phyloP scores from a whole-genome alignment of 192 early-diverging fungal species.

The Phlyctochytrium bullatum region DNA sequence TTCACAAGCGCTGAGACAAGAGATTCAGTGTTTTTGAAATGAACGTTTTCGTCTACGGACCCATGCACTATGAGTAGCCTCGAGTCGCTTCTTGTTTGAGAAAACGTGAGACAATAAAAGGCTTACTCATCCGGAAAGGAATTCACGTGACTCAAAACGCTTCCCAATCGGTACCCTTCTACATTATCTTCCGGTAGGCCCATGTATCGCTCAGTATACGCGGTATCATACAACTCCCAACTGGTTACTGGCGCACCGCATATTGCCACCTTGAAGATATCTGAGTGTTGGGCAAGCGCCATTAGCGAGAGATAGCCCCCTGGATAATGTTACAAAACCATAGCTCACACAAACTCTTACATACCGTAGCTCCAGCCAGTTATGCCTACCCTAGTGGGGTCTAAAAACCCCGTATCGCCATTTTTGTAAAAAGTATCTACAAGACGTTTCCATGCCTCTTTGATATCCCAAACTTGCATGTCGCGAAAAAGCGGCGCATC shows the following conservation, averaged over 20 bases:
- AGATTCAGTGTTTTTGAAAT: slow-evolving; percentile 60
- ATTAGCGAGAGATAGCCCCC: slow-evolving; percentile 69
- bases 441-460: slow-evolving; percentile 17
- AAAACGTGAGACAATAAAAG: neutral
- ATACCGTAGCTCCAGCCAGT: slow-evolving; percentile 71
- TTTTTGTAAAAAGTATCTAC: slow-evolving; percentile 29
- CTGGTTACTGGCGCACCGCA: slow-evolving; percentile 69
- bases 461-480: neutral
- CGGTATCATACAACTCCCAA: slow-evolving; percentile 73
- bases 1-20: slow-evolving; percentile 54
- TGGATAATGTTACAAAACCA: neutral
- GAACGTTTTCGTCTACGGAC: slow-evolving; percentile 76
- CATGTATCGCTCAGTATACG: slow-evolving; percentile 74
- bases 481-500: neutral
- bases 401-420: slow-evolving; percentile 34
- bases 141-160: slow-evolving; percentile 47
- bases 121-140: slow-evolving; percentile 60
- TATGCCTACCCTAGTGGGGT: slow-evolving; percentile 60
- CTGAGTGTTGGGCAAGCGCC: slow-evolving; percentile 56
- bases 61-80: slow-evolving; percentile 71
- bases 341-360: neutral
- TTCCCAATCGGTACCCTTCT: slow-evolving; percentile 49
- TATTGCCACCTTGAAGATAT: slow-evolving; percentile 56
- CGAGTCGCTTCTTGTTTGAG: slow-evolving; percentile 38
- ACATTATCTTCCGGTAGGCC: slow-evolving; percentile 47